A percentile compares a stretch with the other conserved stretches of the same genome.
These are phyloP conservation scores for Huntiella moniliformis DNA, from an alignment of 2,329 filamentous ascomycete species.

Conservation along the genomic window DNA sequence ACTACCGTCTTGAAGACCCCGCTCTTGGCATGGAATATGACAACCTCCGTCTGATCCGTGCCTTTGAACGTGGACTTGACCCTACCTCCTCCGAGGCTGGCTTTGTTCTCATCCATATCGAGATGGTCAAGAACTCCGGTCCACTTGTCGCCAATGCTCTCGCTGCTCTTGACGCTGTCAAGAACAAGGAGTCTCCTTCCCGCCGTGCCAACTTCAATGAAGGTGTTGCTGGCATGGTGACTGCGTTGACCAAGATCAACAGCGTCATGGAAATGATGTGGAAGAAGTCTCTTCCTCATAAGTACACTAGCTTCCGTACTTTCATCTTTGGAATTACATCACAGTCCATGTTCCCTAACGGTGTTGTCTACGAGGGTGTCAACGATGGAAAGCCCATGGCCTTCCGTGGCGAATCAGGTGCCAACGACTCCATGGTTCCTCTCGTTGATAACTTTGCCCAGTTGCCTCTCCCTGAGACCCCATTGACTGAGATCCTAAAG, in stretches of 20 bases:
- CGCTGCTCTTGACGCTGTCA: conserved; percentile 39
- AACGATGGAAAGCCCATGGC: conserved; percentile 49
- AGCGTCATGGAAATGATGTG: conserved; percentile 88
- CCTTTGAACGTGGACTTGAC: conserved; percentile 79
- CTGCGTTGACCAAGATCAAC: conserved; percentile 33
- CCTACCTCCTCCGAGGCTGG: conserved; percentile 78
- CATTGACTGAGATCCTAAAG: conserved; percentile 67
- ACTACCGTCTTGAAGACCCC: conserved; percentile 43
- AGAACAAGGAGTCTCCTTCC: conserved; percentile 16
- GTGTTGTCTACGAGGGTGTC: conserved; percentile 75
- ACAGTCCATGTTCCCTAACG: conserved; percentile 85
- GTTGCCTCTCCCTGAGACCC: conserved; percentile 74
- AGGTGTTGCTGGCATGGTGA: conserved; percentile 41
- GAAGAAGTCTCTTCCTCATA: conserved; percentile 62
- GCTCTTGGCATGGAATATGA: conserved; percentile 37
- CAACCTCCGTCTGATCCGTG: conserved; percentile 68
- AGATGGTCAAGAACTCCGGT: conserved; percentile 81
- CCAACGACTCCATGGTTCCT: conserved; percentile 88
- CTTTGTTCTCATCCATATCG: conserved; percentile 88
- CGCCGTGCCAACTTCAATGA: conserved; percentile 43
- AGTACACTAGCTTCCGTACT: conserved; percentile 80
- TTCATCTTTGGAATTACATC: conserved; percentile 94
- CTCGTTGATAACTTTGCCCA: conserved; percentile 75
- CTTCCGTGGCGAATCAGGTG: conserved; percentile 83
- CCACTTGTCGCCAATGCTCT: conserved; percentile 56